Conservation (phyloP, 2,329 filamentous ascomycete species). For the Cytospora mali region DNA sequence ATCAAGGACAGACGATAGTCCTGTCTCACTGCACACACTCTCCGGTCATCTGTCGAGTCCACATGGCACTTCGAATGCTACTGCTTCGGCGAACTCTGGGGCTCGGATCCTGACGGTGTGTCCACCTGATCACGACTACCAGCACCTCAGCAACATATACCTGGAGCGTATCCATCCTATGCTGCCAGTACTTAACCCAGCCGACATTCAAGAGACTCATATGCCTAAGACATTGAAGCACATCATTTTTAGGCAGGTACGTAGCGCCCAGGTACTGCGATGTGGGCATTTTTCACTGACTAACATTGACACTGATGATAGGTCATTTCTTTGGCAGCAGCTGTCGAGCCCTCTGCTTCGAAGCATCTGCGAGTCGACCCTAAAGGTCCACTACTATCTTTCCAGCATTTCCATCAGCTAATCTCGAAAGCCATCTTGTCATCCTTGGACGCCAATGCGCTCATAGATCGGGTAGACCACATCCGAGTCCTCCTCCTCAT, state of each 20-base stretch:
- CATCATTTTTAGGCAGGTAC: conserved; percentile 48
- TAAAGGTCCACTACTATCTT: conserved; percentile 43
- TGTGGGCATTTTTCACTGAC: not conserved
- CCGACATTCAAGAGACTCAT: conserved; percentile 36
- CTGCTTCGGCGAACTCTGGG: not conserved
- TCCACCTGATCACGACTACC: conserved; percentile 51
- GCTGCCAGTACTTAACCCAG: conserved; percentile 52
- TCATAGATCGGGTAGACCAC: conserved; percentile 56
- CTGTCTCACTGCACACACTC: not conserved
- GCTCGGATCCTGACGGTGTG: conserved; percentile 47
- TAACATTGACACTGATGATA: not conserved
- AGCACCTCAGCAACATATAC: conserved; percentile 49
- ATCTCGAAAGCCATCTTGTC: conserved; percentile 53
- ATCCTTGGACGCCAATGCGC: conserved; percentile 55
- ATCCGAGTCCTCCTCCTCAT: conserved; percentile 57
- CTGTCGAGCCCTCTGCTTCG: conserved; percentile 50
- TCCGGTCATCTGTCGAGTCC: not conserved
- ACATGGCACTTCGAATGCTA: not conserved
- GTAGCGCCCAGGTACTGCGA: not conserved
- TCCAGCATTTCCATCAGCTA: conserved; percentile 51
- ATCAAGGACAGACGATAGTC: not conserved
- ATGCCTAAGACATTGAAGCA: conserved; percentile 39
- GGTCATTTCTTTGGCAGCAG: conserved; percentile 57
- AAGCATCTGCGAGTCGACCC: conserved; percentile 49
- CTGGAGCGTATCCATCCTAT: conserved; percentile 57